Conservation (phyloP, 345 rosid species). For the Euphorbia tirucalli region DNA sequence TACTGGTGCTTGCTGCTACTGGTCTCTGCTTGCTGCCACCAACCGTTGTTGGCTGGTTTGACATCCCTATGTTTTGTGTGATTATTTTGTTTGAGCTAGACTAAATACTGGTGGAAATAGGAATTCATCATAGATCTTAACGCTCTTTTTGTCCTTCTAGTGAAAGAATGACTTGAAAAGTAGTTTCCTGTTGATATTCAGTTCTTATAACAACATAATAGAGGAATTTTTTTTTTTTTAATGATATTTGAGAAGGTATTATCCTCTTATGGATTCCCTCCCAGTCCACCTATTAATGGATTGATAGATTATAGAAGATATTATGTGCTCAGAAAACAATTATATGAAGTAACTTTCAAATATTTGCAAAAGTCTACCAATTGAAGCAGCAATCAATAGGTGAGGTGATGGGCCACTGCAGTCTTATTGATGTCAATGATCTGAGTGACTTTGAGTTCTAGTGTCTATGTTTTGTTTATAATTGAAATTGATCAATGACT, state of each 20-base stretch:
- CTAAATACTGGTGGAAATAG: neutral
- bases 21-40: neutral
- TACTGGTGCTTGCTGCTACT: no score
- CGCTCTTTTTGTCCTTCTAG: neutral
- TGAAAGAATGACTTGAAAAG: neutral
- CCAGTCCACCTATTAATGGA: neutral
- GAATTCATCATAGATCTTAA: neutral
- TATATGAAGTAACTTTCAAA: no score
- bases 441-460: neutral
- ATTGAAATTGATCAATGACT: neutral
- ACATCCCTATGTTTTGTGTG: no score
- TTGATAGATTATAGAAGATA: neutral
- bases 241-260: neutral
- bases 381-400: no score
- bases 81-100: neutral
- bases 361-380: no score
- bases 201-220: neutral
- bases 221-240: no score
- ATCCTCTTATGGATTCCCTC: neutral
- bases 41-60: neutral
- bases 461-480: neutral
- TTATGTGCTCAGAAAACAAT: neutral
- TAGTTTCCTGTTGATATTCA: neutral
- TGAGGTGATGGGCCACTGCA: no score
- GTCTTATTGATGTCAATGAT: neutral